phyloP scores from a whole-genome alignment of 768 basidiomycete genomes.

The Hydnum rufescens region DNA sequence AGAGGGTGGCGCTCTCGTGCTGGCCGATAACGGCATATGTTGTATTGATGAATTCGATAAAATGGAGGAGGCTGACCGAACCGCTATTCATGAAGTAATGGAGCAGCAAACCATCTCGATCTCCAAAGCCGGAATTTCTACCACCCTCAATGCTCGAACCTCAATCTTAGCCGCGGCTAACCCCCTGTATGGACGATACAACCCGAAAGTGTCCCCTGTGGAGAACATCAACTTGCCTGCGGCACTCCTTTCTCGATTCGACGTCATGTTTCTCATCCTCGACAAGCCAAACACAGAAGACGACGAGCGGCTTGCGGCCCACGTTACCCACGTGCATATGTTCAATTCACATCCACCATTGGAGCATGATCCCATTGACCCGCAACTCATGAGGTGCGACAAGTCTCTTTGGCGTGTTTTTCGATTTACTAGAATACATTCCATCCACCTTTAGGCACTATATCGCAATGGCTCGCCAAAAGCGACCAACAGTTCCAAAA shows the following conservation, averaged over 20 bases:
- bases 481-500: constrained; percentile 76
- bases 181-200: constrained; percentile 94
- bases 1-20: constrained; percentile 99
- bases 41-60: constrained; percentile 99
- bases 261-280: constrained; percentile 86
- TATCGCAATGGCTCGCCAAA: constrained; percentile 76
- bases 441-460: constrained; percentile 44
- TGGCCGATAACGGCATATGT: constrained; percentile 98
- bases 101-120: constrained; percentile 99
- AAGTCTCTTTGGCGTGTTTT: not conserved
- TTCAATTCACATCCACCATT: constrained; percentile 74
- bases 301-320: constrained; percentile 88
- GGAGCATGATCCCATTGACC: constrained; percentile 55
- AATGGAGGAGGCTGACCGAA: constrained; percentile 96
- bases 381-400: constrained; percentile 62
- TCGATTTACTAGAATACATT: not conserved
- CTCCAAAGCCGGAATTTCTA: constrained; percentile 97
- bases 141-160: constrained; percentile 91
- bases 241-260: constrained; percentile 88
- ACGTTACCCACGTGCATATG: constrained; percentile 98
- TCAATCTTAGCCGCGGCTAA: constrained; percentile 97
- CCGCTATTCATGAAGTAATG: constrained; percentile 99
- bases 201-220: constrained; percentile 90
- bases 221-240: constrained; percentile 99
- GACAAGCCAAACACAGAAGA: constrained; percentile 91